Evolutionary conservation across 2,329 filamentous ascomycete genomes (phyloP), one percentile per base, ranked within the genome.

Genomic region (Fusarium praegraminearum): DNA sequence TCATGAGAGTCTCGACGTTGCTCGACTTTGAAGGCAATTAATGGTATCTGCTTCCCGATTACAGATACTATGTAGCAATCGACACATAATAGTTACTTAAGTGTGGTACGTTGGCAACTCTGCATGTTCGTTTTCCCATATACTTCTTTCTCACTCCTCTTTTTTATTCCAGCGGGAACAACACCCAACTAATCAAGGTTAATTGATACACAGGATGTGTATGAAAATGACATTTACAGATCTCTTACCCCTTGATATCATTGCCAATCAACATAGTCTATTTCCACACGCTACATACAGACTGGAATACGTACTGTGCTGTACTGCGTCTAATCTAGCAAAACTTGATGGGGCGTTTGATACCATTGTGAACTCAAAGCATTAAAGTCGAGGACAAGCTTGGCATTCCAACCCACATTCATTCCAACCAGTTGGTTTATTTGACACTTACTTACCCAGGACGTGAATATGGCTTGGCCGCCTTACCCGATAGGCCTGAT

Each of bases 341-440:
- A 52, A 40, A n/a, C 33, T 40, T 41, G 35, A 52, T 41, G 24
- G 18, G 49, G n/a, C 33, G 24, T 26, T 30, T 45, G 30, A 30
- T 45, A 43, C 43, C 51, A 41, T 44, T 44, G 44, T 30, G 55
- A 40, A 56, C 65, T 57, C 43, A 60, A 65, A 38, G 30, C 45
- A 40, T 47, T 49, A n/a, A 72, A 49, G 55, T 57, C 49, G 62
- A 65, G 43, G 55, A 57, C 40, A 44, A 47, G 33, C 32, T 47
- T 51, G 26, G 51, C 65, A 67, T 74, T 73, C 65, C 72, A 73
- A 35, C 50, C 38, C 44, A 47, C 57, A 32, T 59, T 43, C 73
- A 74, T 74, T 73, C 73, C 70, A 74, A 54, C 59, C 53, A 45
- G 52, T 57, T 71, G 67, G 70, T 66, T 67, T 60, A 71, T 40